Evolutionary conservation across 352 stramenopile genomes (phyloP).

Genomic region (Globisporangium cystogenes): DNA sequence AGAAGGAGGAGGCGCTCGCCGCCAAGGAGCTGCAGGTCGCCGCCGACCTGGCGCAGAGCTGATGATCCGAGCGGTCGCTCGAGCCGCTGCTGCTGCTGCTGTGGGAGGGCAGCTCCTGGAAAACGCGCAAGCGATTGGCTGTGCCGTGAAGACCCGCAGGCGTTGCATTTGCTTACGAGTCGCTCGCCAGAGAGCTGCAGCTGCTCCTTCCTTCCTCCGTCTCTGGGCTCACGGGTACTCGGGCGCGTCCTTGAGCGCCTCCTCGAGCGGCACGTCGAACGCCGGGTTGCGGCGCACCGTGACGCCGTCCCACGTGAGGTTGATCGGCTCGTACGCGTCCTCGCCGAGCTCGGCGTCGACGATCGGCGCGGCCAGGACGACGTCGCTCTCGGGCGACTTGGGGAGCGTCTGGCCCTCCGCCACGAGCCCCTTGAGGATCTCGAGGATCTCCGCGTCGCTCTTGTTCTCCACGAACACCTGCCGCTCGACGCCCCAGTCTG

Average conservation of each 20-base stretch:
- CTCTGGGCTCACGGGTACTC: background rate
- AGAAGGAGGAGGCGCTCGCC: constrained; percentile 27
- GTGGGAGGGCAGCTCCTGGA: too few relatives aligned
- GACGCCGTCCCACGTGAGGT: constrained; percentile 82
- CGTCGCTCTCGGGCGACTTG: constrained; percentile 84
- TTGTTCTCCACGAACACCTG: constrained; percentile 81
- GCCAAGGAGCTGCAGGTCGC: constrained; percentile 10
- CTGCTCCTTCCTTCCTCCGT: background rate
- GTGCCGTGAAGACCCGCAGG: background rate
- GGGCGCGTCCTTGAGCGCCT: constrained; percentile 44
- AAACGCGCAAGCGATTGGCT: too few relatives aligned
- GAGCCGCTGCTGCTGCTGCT: too few relatives aligned
- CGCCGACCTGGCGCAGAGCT: constrained; percentile 7
- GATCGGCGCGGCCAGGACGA: constrained; percentile 66
- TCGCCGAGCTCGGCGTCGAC: constrained; percentile 65
- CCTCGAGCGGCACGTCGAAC: constrained; percentile 73
- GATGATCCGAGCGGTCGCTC: background rate
- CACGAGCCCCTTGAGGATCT: constrained; percentile 70
- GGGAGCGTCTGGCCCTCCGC: constrained; percentile 63
- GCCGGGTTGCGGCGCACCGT: constrained; percentile 75
- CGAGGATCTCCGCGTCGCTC: constrained; percentile 77
- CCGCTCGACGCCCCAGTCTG: constrained; percentile 83
- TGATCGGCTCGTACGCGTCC: constrained; percentile 71
- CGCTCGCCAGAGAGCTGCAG: too few relatives aligned
- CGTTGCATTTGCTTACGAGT: background rate